phyloP scores from a whole-genome alignment of 768 basidiomycete species.

The Leccinum imitatum region DNA sequence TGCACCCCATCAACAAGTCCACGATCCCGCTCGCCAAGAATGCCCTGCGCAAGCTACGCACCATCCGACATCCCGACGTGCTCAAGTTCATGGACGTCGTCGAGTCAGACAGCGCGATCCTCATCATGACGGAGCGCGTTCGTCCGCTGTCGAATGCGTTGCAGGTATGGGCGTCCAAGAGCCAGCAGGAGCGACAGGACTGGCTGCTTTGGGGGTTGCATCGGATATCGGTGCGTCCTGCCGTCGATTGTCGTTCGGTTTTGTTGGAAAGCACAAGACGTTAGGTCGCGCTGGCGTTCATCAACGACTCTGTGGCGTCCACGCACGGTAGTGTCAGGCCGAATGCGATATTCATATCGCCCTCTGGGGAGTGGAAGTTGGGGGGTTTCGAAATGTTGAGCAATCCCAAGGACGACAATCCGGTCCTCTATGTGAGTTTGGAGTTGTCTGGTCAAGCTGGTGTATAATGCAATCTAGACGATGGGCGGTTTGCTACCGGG shows the following conservation, averaged over 20 bases:
- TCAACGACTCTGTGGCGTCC: constrained; percentile 80
- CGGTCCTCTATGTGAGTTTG: constrained; percentile 74
- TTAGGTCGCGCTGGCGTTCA: constrained; percentile 85
- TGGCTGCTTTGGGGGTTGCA: constrained; percentile 95
- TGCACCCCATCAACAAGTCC: constrained; percentile 55
- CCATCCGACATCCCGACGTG: constrained; percentile 92
- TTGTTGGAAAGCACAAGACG: background rate
- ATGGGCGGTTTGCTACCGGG: constrained; percentile 65
- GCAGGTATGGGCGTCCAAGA: constrained; percentile 60
- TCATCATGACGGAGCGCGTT: constrained; percentile 95
- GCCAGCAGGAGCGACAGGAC: constrained; percentile 70
- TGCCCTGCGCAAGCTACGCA: constrained; percentile 84
- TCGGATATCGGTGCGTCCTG: constrained; percentile 68
- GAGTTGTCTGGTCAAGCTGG: background rate
- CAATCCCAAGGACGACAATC: constrained; percentile 73
- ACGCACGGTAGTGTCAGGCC: constrained; percentile 79
- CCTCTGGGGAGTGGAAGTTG: constrained; percentile 94
- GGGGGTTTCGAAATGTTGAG: constrained; percentile 93
- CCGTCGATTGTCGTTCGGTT: background rate
- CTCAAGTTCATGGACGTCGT: constrained; percentile 93
- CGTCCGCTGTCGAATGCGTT: constrained; percentile 67
- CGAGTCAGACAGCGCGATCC: constrained; percentile 83
- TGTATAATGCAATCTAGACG: constrained; percentile 45
- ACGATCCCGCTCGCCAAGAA: constrained; percentile 81
- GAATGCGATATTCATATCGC: constrained; percentile 85